phyloP scores from a whole-genome alignment of 225 moss, liverwort and hornwort species.

The Thuidium tamariscinum region DNA sequence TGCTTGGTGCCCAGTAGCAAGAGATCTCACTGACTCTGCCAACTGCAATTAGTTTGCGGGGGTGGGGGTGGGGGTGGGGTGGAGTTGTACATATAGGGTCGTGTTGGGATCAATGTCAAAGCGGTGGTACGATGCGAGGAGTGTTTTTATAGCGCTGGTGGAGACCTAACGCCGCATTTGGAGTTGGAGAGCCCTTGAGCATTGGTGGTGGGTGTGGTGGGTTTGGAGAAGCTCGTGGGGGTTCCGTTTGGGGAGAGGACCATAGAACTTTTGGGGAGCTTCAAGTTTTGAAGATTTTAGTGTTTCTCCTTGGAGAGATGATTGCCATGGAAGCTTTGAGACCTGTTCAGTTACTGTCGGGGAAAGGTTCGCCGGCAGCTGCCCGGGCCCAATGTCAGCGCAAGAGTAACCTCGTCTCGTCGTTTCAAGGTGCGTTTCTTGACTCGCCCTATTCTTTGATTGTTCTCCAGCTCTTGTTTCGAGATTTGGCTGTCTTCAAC shows the following conservation, averaged over 20 bases:
- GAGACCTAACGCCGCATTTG: background rate
- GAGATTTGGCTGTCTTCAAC: background rate
- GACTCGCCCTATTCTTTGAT: background rate
- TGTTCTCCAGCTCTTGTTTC: background rate
- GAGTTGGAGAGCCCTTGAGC: background rate
- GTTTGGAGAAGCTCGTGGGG: background rate
- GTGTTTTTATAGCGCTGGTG: background rate
- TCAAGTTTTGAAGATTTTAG: background rate
- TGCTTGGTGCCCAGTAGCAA: background rate
- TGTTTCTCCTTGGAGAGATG: background rate
- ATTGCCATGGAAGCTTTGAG: conserved; percentile 6
- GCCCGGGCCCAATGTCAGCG: conserved; percentile 4
- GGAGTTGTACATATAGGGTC: background rate
- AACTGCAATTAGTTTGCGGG: no score
- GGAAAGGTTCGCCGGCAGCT: background rate
- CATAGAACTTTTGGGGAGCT: background rate
- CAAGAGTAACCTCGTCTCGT: background rate
- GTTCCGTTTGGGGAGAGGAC: background rate
- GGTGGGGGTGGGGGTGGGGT: no score
- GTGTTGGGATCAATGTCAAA: background rate
- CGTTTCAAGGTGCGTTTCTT: background rate
- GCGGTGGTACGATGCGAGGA: background rate
- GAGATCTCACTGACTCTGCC: background rate
- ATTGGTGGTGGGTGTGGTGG: background rate
- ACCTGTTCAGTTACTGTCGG: background rate